These are phyloP conservation scores for Trametes coccinea DNA, from an alignment of 768 basidiomycete genomes.

Conservation along the genomic window DNA sequence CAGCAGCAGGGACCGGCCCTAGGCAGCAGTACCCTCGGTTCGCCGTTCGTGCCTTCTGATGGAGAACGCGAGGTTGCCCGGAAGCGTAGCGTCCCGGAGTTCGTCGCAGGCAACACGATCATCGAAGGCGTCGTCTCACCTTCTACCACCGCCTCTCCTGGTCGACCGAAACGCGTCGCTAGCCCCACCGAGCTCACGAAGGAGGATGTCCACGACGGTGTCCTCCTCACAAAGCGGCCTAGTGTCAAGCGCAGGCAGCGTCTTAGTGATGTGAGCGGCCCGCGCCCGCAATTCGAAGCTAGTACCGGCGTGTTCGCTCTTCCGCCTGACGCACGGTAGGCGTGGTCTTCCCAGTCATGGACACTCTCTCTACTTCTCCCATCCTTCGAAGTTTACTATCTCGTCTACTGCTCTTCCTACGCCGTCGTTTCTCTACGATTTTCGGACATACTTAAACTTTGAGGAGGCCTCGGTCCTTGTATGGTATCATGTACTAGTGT, in stretches of 20 bases:
- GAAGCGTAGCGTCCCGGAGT: conserved; percentile 22
- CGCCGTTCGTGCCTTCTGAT: conserved; percentile 12
- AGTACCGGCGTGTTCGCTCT: not conserved
- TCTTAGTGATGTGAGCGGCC: conserved; percentile 24
- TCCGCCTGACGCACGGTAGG: conserved; percentile 6
- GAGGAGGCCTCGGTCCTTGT: not conserved
- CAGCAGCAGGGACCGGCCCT: not conserved
- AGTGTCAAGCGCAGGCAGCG: conserved; percentile 55
- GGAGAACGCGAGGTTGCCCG: conserved; percentile 10
- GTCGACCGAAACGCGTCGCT: conserved; percentile 61
- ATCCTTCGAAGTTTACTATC: not conserved
- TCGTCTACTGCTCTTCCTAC: not conserved
- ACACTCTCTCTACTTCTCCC: not conserved
- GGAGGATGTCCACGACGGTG: conserved; percentile 58
- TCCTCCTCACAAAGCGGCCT: conserved; percentile 62
- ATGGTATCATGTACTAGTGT: not conserved
- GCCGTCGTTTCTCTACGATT: not conserved
- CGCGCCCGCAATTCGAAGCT: conserved; percentile 10
- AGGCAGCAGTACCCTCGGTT: conserved; percentile 3
- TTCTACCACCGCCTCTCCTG: conserved; percentile 9
- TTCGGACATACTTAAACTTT: not conserved
- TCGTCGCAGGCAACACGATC: conserved; percentile 13
- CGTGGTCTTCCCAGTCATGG: not conserved
- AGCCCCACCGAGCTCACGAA: conserved; percentile 71
- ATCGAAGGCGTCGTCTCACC: conserved; percentile 15